Percentiles rank a stretch among this genome's conserved stretches.
These are phyloP conservation scores for Carex parvula DNA, from an alignment of 176 grass and related monocot species.

Conservation along the genomic window DNA sequence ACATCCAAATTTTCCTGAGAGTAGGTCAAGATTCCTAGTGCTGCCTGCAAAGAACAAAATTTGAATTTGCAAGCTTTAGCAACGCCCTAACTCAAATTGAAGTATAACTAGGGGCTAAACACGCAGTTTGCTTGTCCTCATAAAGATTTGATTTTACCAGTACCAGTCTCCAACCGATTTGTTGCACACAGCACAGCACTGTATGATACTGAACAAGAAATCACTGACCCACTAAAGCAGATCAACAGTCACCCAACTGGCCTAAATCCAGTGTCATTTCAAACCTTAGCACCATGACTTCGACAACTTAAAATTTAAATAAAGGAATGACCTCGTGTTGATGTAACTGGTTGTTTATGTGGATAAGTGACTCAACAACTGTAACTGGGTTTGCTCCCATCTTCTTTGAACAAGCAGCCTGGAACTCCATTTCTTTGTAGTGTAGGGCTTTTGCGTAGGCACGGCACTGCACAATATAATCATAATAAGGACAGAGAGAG, in stretches of 20 bases:
- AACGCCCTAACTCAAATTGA: neutral
- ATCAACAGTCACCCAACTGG: neutral
- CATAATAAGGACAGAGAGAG: neutral
- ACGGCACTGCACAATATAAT: constrained; percentile 57
- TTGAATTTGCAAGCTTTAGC: neutral
- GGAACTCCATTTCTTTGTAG: constrained; percentile 99
- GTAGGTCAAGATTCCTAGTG: constrained; percentile 95
- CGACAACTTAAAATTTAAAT: neutral
- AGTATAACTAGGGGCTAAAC: neutral
- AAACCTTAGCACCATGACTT: neutral
- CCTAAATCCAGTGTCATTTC: neutral
- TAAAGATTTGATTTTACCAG: constrained; percentile 4
- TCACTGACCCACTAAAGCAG: too few relatives aligned
- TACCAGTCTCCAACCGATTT: neutral
- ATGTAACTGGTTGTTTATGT: constrained; percentile 96
- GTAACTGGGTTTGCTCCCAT: constrained; percentile 98
- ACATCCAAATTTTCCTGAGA: constrained; percentile 86
- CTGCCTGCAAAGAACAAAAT: constrained; percentile 50
- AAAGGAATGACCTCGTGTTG: constrained; percentile 84
- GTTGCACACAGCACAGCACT: neutral
- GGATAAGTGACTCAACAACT: constrained; percentile 94
- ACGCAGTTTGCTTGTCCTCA: neutral
- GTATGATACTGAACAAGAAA: neutral
- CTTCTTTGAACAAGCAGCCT: constrained; percentile 88
- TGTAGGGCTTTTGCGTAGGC: constrained; percentile 96